These are phyloP conservation scores for Yamadazyma mexicana DNA, from an alignment of 1,139 yeast genomes.

Conservation along the genomic window DNA sequence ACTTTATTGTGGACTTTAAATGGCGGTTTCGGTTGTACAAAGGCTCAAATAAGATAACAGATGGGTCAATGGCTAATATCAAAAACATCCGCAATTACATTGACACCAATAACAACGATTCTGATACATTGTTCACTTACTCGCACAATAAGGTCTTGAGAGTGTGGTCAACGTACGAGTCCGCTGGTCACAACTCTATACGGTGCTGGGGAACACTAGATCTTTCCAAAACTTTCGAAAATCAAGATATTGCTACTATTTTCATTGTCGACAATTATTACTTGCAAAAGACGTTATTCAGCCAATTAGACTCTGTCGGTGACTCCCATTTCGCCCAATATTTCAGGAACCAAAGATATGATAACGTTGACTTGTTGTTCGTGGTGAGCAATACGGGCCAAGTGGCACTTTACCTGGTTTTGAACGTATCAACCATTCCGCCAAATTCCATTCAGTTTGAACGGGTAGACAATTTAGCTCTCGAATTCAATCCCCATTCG, in stretches of 20 bases:
- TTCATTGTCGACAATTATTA: slow-evolving; percentile 59
- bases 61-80: slow-evolving; percentile 39
- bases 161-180: slow-evolving; percentile 73
- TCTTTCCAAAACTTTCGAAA: slow-evolving; percentile 27
- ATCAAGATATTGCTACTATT: slow-evolving; percentile 31
- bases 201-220: slow-evolving; percentile 61
- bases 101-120: slow-evolving; percentile 25
- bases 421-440: slow-evolving; percentile 51
- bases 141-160: slow-evolving; percentile 57
- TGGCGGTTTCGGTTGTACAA: slow-evolving; percentile 43
- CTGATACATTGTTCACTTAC: slow-evolving; percentile 59
- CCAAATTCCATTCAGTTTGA: slow-evolving; percentile 37
- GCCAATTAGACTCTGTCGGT: slow-evolving; percentile 6
- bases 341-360: slow-evolving; percentile 16
- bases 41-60: slow-evolving; percentile 16
- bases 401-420: slow-evolving; percentile 49
- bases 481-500: slow-evolving; percentile 9
- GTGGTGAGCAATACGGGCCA: slow-evolving; percentile 47
- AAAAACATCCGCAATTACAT: slow-evolving; percentile 39
- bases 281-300: slow-evolving; percentile 22
- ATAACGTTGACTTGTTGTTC: slow-evolving; percentile 53
- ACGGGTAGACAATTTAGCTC: slow-evolving; percentile 14
- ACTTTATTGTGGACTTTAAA: slow-evolving; percentile 52
- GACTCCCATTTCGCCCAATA: slow-evolving; percentile 11
- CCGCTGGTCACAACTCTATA: slow-evolving; percentile 56